phyloP scores from a whole-genome alignment of 2,329 filamentous ascomycete species.

The Exophiala oligosperma region DNA sequence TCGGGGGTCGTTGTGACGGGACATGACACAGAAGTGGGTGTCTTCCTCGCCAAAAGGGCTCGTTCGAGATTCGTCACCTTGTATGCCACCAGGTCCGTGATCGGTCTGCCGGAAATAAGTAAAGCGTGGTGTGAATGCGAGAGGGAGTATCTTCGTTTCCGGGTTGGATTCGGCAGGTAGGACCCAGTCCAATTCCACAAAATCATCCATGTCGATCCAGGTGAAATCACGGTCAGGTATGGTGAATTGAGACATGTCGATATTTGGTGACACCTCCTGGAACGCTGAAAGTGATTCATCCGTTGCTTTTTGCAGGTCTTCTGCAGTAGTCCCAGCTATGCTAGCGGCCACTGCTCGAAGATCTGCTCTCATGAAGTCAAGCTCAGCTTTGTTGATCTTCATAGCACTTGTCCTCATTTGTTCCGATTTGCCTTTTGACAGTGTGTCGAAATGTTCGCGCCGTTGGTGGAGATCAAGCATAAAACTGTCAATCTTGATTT shows the following conservation, averaged over 20 bases:
- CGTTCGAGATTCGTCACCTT: constrained; percentile 75
- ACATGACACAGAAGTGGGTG: constrained; percentile 95
- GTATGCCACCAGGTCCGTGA: constrained; percentile 71
- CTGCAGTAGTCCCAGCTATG: constrained; percentile 75
- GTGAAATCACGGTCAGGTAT: constrained; percentile 94
- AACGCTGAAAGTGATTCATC: constrained; percentile 62
- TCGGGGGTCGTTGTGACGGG: constrained; percentile 81
- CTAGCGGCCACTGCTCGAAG: constrained; percentile 90
- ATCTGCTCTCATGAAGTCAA: constrained; percentile 89
- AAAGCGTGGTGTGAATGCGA: constrained; percentile 89
- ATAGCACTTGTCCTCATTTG: constrained; percentile 85
- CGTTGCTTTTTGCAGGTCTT: constrained; percentile 68
- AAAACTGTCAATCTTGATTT: constrained; percentile 92
- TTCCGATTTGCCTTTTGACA: constrained; percentile 72
- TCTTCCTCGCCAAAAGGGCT: constrained; percentile 92
- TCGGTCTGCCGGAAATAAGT: constrained; percentile 98
- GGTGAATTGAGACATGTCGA: constrained; percentile 79
- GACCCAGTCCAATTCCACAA: constrained; percentile 97
- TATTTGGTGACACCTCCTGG: constrained; percentile 52
- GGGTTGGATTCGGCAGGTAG: constrained; percentile 86
- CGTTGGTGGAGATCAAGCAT: constrained; percentile 96
- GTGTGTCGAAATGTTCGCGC: constrained; percentile 84
- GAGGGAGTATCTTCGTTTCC: constrained; percentile 88
- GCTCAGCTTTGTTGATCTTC: constrained; percentile 90
- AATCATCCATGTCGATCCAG: constrained; percentile 99